Percentiles rank a stretch among this genome's conserved stretches.
Evolutionary conservation across 1,139 yeast species (phyloP).

Genomic region (Suhomyces anneliseae): DNA sequence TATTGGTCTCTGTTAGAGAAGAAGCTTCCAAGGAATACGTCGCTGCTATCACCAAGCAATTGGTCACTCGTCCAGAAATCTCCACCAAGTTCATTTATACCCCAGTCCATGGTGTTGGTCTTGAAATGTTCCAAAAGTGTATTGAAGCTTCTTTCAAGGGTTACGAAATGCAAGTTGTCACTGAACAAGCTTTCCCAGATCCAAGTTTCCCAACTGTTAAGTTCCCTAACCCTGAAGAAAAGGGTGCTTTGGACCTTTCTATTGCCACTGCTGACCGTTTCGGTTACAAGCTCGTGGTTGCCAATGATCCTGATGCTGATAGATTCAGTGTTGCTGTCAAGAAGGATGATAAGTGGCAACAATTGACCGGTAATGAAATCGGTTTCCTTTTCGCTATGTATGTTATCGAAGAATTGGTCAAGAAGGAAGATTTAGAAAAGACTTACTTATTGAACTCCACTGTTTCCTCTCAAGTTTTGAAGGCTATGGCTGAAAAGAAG

Average conservation of each 20-base stretch:
- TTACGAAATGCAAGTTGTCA: constrained; percentile 35
- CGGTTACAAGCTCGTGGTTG: constrained; percentile 60
- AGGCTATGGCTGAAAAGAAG: constrained; percentile 62
- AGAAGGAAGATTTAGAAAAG: constrained; percentile 28
- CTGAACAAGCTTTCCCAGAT: constrained; percentile 71
- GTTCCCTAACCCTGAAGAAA: constrained; percentile 96
- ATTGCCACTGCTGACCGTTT: constrained; percentile 51
- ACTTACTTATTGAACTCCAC: constrained; percentile 80
- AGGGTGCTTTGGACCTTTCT: constrained; percentile 82
- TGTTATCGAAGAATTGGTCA: constrained; percentile 41
- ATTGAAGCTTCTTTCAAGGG: constrained; percentile 13
- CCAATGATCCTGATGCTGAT: constrained; percentile 97
- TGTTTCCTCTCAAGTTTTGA: constrained; percentile 81
- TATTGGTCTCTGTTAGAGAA: constrained; percentile 28
- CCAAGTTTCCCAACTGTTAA: constrained; percentile 82
- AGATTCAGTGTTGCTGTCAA: constrained; percentile 78
- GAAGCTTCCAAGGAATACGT: constrained; percentile 40
- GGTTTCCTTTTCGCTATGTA: constrained; percentile 82
- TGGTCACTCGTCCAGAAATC: constrained; percentile 22
- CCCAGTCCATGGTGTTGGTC: constrained; percentile 95
- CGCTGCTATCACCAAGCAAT: constrained; percentile 25
- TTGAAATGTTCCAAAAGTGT: constrained; percentile 41
- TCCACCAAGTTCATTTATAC: constrained; percentile 69
- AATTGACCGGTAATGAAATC: constrained; percentile 87
- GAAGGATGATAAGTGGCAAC: constrained; percentile 58